These are phyloP conservation scores for Beauveria sp. DNA, from an alignment of 2,329 filamentous ascomycete species.

Conservation along the genomic window DNA sequence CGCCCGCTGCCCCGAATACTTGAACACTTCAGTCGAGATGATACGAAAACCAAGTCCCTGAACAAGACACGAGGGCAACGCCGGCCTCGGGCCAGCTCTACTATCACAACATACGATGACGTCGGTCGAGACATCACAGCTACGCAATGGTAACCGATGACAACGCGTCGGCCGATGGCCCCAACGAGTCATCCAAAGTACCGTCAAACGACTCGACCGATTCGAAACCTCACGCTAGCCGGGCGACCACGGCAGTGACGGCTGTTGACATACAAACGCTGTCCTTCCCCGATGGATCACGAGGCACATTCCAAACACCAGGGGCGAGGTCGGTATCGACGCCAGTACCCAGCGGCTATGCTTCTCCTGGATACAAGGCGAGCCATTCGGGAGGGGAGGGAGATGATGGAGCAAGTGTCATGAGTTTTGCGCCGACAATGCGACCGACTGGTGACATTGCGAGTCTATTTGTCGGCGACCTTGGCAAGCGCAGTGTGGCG, in stretches of 20 bases:
- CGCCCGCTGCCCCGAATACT: not conserved
- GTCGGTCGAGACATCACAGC: not conserved
- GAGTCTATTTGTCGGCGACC: constrained; percentile 69
- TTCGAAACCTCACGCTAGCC: constrained; percentile 42
- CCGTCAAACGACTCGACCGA: constrained; percentile 29
- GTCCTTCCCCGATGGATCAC: constrained; percentile 61
- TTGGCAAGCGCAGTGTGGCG: constrained; percentile 57
- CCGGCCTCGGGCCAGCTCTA: constrained; percentile 11
- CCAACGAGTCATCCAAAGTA: constrained; percentile 43
- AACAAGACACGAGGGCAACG: constrained; percentile 12
- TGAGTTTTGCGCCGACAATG: constrained; percentile 57
- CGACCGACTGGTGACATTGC: constrained; percentile 65
- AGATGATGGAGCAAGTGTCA: constrained; percentile 58
- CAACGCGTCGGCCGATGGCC: constrained; percentile 37
- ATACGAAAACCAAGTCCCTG: not conserved
- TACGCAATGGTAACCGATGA: constrained; percentile 12
- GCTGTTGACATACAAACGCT: constrained; percentile 73
- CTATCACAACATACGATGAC: constrained; percentile 17
- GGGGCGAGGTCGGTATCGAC: constrained; percentile 29
- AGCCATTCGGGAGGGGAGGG: constrained; percentile 36
- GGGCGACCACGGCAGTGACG: constrained; percentile 78
- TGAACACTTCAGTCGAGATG: not conserved
- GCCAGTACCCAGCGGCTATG: constrained; percentile 32
- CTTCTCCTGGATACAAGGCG: constrained; percentile 27
- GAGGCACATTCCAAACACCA: constrained; percentile 51